Evolutionary conservation across 73 alveolate species (phyloP).

Genomic region (Uronychia setigera): DNA sequence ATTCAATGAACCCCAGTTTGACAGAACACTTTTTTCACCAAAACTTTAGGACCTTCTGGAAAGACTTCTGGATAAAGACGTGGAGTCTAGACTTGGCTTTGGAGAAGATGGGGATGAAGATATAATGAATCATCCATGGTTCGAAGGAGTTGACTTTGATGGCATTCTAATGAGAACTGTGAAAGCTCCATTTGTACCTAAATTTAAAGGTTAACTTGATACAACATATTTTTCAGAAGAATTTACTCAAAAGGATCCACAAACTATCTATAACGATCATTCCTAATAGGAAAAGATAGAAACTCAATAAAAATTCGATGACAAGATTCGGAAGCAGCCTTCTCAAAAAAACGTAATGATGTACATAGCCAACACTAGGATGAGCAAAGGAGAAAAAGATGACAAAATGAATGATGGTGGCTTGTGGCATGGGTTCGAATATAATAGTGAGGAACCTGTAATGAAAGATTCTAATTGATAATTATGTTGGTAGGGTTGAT

Average conservation of each 20-base stretch:
- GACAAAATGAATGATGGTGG: not conserved
- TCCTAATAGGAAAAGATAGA: not conserved
- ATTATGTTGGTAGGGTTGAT: too few relatives aligned
- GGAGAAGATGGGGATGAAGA: not conserved
- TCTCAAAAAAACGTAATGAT: not conserved
- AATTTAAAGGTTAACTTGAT: not conserved
- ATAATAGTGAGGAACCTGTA: not conserved
- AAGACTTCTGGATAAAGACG: not conserved
- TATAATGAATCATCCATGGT: not conserved
- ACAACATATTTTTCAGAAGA: not conserved
- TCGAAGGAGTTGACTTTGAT: constrained; percentile 58
- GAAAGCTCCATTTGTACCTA: constrained; percentile 76
- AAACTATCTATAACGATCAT: not conserved
- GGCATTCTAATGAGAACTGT: constrained; percentile 45
- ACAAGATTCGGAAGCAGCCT: not conserved
- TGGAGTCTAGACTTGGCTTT: not conserved
- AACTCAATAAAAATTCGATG: not conserved
- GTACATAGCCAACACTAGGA: not conserved
- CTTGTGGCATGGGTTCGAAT: not conserved
- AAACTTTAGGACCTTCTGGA: not conserved
- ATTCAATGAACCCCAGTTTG: not conserved
- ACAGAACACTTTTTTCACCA: not conserved
- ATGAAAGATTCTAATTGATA: too few relatives aligned
- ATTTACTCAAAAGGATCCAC: constrained; percentile 25
- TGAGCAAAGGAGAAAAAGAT: not conserved